phyloP scores from a whole-genome alignment of 352 stramenopile species.

The Pythium rishiriense region DNA sequence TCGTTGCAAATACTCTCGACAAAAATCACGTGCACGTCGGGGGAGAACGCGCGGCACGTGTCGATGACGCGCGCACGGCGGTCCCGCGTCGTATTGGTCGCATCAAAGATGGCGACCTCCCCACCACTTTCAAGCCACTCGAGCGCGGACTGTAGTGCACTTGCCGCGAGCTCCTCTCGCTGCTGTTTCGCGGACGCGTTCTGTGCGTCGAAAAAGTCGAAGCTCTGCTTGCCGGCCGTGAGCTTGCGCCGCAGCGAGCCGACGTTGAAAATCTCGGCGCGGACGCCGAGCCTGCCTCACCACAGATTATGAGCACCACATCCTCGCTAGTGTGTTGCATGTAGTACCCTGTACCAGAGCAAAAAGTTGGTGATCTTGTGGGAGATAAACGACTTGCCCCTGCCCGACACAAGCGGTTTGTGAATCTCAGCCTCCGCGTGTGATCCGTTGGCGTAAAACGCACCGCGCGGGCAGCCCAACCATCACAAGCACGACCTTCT shows the following conservation, averaged over 20 bases:
- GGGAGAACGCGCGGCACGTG: constrained; percentile 23
- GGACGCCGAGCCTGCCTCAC: constrained; percentile 35
- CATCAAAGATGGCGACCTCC: constrained; percentile 76
- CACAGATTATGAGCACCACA: not conserved
- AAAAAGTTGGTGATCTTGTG: constrained; percentile 74
- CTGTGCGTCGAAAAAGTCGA: constrained; percentile 84
- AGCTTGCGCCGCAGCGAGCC: constrained; percentile 86
- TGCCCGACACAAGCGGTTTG: constrained; percentile 1
- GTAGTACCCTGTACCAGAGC: constrained; percentile 27
- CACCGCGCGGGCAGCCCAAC: constrained; percentile 83
- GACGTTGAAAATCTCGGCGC: constrained; percentile 89
- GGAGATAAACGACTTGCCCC: constrained; percentile 91
- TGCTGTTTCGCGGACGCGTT: constrained; percentile 64
- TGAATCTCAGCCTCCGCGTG: not conserved
- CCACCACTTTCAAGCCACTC: constrained; percentile 47
- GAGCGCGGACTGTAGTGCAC: constrained; percentile 38
- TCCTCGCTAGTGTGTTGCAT: not conserved
- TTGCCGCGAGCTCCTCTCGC: constrained; percentile 67
- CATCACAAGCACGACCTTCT: constrained; percentile 92
- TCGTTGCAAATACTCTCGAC: constrained; percentile 87
- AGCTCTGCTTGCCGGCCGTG: constrained; percentile 51
- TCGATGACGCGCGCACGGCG: constrained; percentile 32
- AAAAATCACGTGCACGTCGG: constrained; percentile 63
- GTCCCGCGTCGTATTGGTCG: constrained; percentile 69
- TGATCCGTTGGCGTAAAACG: not conserved